phyloP scores from a whole-genome alignment of 139 green algal species.

The Volvox reticuliferus region DNA sequence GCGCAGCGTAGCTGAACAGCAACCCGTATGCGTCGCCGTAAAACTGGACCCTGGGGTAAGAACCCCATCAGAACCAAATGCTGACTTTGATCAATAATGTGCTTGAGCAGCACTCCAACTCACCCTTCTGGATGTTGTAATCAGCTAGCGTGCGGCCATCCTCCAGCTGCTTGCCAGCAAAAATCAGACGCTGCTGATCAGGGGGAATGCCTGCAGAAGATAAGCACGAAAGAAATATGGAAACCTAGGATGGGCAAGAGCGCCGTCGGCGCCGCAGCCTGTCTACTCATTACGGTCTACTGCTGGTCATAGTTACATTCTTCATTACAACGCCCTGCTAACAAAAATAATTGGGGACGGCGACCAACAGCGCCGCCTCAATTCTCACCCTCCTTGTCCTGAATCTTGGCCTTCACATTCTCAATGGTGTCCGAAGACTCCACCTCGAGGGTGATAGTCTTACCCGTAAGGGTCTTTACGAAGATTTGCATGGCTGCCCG shows the following conservation, averaged over 20 bases:
- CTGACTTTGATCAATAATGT: too few species aligned
- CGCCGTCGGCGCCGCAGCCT: slow-evolving; percentile 30
- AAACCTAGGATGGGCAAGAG: background rate
- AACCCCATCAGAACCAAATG: too few species aligned
- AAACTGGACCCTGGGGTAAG: too few species aligned
- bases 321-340: too few species aligned
- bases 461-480: slow-evolving; percentile 92
- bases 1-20: too few species aligned
- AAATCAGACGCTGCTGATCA: slow-evolving; percentile 98
- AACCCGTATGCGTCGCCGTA: too few species aligned
- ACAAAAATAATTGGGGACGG: too few species aligned
- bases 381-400: slow-evolving; percentile 67
- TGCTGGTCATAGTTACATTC: too few species aligned
- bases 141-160: slow-evolving; percentile 95
- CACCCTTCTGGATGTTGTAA: slow-evolving; percentile 99
- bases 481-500: slow-evolving; percentile 61
- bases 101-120: background rate
- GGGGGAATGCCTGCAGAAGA: slow-evolving; percentile 84
- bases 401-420: slow-evolving; percentile 81
- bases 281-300: too few species aligned
- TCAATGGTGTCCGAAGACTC: slow-evolving; percentile 85
- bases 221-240: background rate
- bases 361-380: background rate
- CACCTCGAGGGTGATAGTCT: slow-evolving; percentile 96
- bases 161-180: slow-evolving; percentile 97